Base-by-base conservation (phyloP, 2,329 filamentous ascomycete species). In the Xylariales sp. region DNA sequence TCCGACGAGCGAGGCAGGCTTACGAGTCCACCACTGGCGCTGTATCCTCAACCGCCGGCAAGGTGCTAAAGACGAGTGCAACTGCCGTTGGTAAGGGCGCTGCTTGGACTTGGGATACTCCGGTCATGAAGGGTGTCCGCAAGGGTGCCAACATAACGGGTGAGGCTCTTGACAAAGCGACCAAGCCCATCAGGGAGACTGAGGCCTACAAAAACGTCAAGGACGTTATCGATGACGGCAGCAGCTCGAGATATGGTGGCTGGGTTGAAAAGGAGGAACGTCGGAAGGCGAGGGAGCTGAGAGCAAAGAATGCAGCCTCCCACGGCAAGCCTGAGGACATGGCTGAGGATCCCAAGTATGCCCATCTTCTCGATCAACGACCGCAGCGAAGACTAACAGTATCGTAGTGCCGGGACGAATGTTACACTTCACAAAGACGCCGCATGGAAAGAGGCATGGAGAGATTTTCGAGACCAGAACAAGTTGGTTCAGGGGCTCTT, bases 371-470 rank as follows among this genome's bases (percentile, higher is more conserved):
- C 25, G 33, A 5, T 31, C 42, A 27, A 15, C 41, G 9, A 11
- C 10, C 37, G 36, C 29, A 43, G 27, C 20, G 16, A 18, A 38
- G 50, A 40, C 54, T 59, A 49, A 55, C 62, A 66, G 59, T 69
- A 50, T 38, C 27, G 38, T 49, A 96, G 93, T 44, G 93, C 93
- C 45, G 93, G 93, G 46, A 95, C 90, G 43, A 94, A 95, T 59
- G 72, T 98, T 36, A 97, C 91, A 1, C 63, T 98, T 1, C 93
- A 98, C 74, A 98, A 98, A 68, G 93, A 98, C 54, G 84, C 93
- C 11, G 87, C 86, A 16, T 97, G 91, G 88, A 96, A 95, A 68
- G 91, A 97, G 64, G 88, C 89, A n/a, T 98, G 93, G 93, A 81
- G 84, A 56, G 86, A 93, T 38, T 98, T 97, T 78, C 84, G 86